These are phyloP conservation scores for Magnolia officinalis DNA, from an alignment of 164 flowering plant genomes.

Conservation along the genomic window DNA sequence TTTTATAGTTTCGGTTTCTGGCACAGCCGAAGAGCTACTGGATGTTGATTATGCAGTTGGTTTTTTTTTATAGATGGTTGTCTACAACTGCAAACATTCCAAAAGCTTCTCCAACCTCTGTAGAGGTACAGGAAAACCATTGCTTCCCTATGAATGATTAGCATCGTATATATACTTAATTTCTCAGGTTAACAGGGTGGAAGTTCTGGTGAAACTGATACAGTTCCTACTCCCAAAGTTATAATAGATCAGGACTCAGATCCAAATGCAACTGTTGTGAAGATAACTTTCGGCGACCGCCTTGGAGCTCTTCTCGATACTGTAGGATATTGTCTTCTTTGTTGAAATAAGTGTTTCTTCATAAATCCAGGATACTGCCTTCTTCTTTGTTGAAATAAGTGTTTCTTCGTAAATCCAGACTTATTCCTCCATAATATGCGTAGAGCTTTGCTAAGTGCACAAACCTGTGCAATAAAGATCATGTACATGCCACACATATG, in stretches of 20 bases:
- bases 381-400: background rate
- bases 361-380: background rate
- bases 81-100: constrained; percentile 30
- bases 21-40: background rate
- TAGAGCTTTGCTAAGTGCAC: too few species aligned
- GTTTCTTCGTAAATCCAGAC: too few species aligned
- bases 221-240: constrained; percentile 77
- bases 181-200: constrained; percentile 48
- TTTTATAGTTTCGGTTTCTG: background rate
- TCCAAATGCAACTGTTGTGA: constrained; percentile 86
- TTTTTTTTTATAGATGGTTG: constrained; percentile 41
- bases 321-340: constrained; percentile 28
- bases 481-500: too few species aligned
- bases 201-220: constrained; percentile 56
- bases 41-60: constrained; percentile 1
- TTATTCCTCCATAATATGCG: too few species aligned
- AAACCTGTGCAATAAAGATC: too few species aligned
- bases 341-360: background rate
- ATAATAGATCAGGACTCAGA: constrained; percentile 92
- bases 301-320: constrained; percentile 97
- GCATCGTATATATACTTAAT: constrained; percentile 5
- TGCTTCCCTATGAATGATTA: background rate
- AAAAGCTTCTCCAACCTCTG: constrained; percentile 59
- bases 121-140: constrained; percentile 52
- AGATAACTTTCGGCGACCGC: constrained; percentile 94